Conservation (phyloP, 148 eudicot genomes). For the Cornus florida region DNA sequence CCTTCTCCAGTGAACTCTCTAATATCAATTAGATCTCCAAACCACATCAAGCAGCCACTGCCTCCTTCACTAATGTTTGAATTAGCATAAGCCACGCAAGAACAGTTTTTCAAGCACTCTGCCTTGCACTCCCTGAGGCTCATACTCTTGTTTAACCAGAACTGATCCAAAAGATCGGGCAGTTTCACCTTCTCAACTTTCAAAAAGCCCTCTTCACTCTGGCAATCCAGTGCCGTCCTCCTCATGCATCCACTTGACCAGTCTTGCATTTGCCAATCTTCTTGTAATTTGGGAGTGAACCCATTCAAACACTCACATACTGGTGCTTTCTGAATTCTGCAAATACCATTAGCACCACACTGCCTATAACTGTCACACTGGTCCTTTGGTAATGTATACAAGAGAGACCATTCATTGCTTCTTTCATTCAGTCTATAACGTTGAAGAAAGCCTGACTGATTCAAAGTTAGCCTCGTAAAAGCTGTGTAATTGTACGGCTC, state of each 20-base stretch:
- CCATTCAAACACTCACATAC: constrained; percentile 15
- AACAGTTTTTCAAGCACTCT: constrained; percentile 11
- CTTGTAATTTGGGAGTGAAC: constrained; percentile 6
- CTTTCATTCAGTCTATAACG: not conserved
- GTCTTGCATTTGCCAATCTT: constrained; percentile 6
- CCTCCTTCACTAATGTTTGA: not conserved
- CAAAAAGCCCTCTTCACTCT: not conserved
- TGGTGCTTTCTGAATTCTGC: not conserved
- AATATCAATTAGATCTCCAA: constrained; percentile 12
- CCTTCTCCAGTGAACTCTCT: not conserved
- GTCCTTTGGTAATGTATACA: not conserved
- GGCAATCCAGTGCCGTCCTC: constrained; percentile 6
- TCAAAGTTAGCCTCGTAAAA: not conserved
- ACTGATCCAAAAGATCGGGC: constrained; percentile 2
- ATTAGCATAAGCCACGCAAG: constrained; percentile 13
- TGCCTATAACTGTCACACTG: not conserved
- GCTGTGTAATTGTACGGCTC: not conserved
- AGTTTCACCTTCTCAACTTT: constrained; percentile 6
- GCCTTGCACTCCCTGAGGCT: not conserved
- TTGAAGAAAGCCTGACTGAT: constrained; percentile 5
- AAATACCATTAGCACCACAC: constrained; percentile 8
- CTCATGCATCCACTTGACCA: not conserved
- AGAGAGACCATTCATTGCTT: constrained; percentile 10
- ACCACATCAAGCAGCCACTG: constrained; percentile 17
- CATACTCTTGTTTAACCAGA: not conserved